phyloP scores from a whole-genome alignment of 805 yeast species.

The Lachancea sp. region DNA sequence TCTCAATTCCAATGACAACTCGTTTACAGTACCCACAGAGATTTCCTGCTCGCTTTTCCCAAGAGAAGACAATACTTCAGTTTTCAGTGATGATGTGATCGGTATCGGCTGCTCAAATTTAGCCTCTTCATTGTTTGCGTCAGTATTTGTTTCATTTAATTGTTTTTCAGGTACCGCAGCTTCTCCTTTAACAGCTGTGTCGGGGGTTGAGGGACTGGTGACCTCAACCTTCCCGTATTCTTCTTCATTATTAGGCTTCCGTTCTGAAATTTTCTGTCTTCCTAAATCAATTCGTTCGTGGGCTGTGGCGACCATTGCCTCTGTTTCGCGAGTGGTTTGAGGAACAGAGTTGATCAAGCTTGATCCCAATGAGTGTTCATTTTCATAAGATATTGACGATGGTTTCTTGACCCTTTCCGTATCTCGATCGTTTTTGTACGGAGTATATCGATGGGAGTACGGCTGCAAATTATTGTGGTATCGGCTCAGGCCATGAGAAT shows the following conservation, averaged over 20 bases:
- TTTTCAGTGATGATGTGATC: too few relatives aligned
- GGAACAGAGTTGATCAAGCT: conserved; percentile 29
- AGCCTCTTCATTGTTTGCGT: background rate
- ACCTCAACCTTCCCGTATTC: too few relatives aligned
- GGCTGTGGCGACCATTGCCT: conserved; percentile 12
- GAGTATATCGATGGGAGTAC: conserved; percentile 3
- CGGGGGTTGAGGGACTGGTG: too few relatives aligned
- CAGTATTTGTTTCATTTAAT: background rate
- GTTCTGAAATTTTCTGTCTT: background rate
- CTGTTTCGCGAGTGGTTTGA: conserved; percentile 21
- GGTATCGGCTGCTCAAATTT: too few relatives aligned
- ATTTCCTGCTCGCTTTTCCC: too few relatives aligned
- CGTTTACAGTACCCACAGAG: too few relatives aligned
- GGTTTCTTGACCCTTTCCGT: background rate
- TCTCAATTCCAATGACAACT: too few relatives aligned
- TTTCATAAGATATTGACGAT: conserved; percentile 1
- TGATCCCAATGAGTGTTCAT: conserved; percentile 21
- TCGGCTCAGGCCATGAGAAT: background rate
- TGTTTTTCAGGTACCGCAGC: background rate
- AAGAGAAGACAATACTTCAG: too few relatives aligned
- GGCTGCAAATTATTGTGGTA: conserved; percentile 1
- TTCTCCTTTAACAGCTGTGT: too few relatives aligned
- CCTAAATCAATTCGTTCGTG: conserved; percentile 12
- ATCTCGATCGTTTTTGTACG: background rate
- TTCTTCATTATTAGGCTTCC: background rate